Conservation (phyloP, 2,329 filamentous ascomycete species). For the Phyllachora maydis region DNA sequence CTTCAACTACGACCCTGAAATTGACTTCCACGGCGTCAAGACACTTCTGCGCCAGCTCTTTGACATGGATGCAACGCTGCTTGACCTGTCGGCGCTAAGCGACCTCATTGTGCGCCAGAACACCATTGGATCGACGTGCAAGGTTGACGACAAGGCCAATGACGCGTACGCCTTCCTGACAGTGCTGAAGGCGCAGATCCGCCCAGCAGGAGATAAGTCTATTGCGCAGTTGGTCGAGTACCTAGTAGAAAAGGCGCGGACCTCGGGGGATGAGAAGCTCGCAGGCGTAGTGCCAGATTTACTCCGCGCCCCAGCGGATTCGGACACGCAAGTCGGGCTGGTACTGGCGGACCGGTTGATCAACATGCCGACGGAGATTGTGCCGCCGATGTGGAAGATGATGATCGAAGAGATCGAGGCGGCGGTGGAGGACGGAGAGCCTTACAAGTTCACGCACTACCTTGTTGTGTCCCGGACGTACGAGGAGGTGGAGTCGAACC, state of each 20-base stretch:
- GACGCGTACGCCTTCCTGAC: constrained; percentile 90
- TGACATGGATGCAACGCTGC: constrained; percentile 66
- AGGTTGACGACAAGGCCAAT: constrained; percentile 84
- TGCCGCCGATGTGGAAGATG: constrained; percentile 90
- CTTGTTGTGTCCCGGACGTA: constrained; percentile 86
- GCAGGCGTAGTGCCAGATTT: constrained; percentile 34
- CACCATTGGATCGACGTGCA: constrained; percentile 81
- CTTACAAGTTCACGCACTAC: constrained; percentile 86
- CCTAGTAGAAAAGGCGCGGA: constrained; percentile 31
- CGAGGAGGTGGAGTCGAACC: constrained; percentile 60
- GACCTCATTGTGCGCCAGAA: constrained; percentile 78
- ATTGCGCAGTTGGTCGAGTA: constrained; percentile 55
- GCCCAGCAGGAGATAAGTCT: too few relatives aligned
- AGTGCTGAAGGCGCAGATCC: constrained; percentile 62
- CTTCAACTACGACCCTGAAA: constrained; percentile 79
- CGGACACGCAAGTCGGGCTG: constrained; percentile 49
- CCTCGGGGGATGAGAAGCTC: constrained; percentile 33
- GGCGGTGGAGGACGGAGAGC: constrained; percentile 76
- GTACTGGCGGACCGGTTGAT: constrained; percentile 85
- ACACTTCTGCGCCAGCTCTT: constrained; percentile 77
- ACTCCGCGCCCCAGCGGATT: too few relatives aligned
- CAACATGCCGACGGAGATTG: constrained; percentile 88
- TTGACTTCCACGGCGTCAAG: constrained; percentile 93
- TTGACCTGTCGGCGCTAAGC: constrained; percentile 71
- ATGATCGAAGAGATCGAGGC: constrained; percentile 77